phyloP scores from a whole-genome alignment of 371 early-diverging fungal genomes.

The Basidiobolus heterosporus region DNA sequence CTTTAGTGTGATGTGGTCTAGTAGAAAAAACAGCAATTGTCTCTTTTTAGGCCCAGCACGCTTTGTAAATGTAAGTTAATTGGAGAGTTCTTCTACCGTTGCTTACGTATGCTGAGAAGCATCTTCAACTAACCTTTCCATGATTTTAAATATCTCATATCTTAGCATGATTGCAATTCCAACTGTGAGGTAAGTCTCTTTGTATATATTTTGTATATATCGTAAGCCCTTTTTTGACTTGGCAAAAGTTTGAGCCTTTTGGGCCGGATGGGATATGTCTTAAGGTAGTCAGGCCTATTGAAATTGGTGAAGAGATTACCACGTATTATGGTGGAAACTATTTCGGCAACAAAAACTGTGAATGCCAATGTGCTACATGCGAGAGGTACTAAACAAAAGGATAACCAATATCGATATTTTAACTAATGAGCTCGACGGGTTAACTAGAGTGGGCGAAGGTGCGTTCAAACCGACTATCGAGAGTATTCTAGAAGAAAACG shows the following conservation, averaged over 20 bases:
- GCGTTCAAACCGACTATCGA: background rate
- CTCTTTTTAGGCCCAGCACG: constrained; percentile 89
- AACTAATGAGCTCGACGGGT: background rate
- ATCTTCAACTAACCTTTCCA: too few species aligned
- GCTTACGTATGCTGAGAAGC: too few species aligned
- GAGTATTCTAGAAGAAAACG: too few species aligned
- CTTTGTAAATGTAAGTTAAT: constrained; percentile 24
- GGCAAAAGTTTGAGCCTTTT: constrained; percentile 6
- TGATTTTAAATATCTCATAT: too few species aligned
- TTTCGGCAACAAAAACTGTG: constrained; percentile 71
- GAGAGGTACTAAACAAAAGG: background rate
- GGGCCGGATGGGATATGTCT: constrained; percentile 47
- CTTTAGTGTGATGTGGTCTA: constrained; percentile 77
- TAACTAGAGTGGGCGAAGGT: constrained; percentile 1
- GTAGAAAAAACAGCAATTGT: constrained; percentile 46
- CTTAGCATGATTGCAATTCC: constrained; percentile 87
- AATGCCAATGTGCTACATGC: constrained; percentile 52
- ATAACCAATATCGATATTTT: constrained; percentile 21
- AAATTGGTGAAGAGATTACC: constrained; percentile 64
- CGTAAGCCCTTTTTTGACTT: background rate
- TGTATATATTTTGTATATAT: background rate
- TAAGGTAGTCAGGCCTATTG: constrained; percentile 56
- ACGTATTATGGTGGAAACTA: constrained; percentile 73
- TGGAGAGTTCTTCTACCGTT: too few species aligned
- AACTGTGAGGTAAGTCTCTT: constrained; percentile 42